phyloP scores from a whole-genome alignment of 495 filamentous ascomycete species.

The Lasiosphaeria ovina region DNA sequence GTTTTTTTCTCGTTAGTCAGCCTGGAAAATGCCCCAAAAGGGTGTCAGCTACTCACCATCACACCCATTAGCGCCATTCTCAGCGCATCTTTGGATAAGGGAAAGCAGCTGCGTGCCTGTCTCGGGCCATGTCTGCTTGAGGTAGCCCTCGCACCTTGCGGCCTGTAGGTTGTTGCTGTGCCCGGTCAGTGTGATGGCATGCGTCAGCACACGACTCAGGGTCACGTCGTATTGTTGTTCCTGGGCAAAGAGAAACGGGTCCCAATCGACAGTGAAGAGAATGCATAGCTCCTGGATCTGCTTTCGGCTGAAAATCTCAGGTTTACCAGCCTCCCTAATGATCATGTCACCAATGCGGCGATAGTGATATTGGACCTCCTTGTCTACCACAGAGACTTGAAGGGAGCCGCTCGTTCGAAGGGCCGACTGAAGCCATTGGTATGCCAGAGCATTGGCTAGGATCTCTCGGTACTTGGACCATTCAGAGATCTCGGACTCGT shows the following conservation, averaged over 20 bases:
- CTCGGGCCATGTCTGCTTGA: conserved; percentile 7
- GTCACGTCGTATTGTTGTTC: conserved; percentile 4
- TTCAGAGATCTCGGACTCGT: background rate
- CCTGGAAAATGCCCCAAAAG: no score
- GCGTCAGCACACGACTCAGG: background rate
- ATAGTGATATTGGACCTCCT: background rate
- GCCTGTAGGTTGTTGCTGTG: background rate
- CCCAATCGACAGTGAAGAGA: conserved; percentile 3
- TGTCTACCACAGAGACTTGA: conserved; percentile 5
- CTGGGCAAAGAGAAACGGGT: conserved; percentile 2
- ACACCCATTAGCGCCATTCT: background rate
- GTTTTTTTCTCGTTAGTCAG: no score
- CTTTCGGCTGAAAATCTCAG: background rate
- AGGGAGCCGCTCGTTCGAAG: background rate
- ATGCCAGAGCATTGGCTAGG: background rate
- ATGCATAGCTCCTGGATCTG: background rate
- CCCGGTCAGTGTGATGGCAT: conserved; percentile 9
- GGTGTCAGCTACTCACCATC: background rate
- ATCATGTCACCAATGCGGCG: background rate
- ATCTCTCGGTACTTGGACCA: conserved; percentile 4
- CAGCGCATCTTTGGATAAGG: background rate
- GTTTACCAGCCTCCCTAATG: background rate
- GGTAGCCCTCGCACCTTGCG: conserved; percentile 4
- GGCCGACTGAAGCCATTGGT: background rate
- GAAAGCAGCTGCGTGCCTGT: background rate